A percentile compares a stretch with the other conserved stretches of the same genome.
Conservation (phyloP, 495 filamentous ascomycete species). For the Rhypophila decipiens region DNA sequence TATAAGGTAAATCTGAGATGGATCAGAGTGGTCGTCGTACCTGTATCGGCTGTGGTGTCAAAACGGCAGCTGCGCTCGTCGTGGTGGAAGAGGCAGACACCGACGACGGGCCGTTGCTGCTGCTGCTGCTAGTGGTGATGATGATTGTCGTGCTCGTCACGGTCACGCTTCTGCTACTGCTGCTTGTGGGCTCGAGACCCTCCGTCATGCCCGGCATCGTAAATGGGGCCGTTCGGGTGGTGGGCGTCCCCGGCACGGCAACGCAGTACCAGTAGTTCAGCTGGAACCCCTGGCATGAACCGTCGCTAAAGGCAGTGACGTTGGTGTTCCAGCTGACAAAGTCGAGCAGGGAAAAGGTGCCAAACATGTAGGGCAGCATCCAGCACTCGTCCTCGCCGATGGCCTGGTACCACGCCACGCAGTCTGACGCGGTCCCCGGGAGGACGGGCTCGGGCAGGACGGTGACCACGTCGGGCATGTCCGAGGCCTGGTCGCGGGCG, state of each 20-base stretch:
- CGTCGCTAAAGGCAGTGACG: conserved; percentile 8
- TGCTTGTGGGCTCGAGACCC: too few relatives aligned
- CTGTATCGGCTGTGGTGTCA: too few relatives aligned
- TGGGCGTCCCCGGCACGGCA: conserved; percentile 13
- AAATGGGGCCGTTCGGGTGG: conserved; percentile 4
- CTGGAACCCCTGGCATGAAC: conserved; percentile 7
- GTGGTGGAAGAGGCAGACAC: not conserved
- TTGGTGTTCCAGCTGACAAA: conserved; percentile 20
- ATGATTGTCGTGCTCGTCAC: too few relatives aligned
- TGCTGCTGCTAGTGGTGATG: too few relatives aligned
- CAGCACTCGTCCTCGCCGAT: conserved; percentile 17
- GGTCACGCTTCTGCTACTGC: too few relatives aligned
- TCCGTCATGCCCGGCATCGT: not conserved
- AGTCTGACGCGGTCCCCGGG: conserved; percentile 1
- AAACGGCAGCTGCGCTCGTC: too few relatives aligned
- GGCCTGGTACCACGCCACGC: conserved; percentile 7
- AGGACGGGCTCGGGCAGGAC: conserved; percentile 1
- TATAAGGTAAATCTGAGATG: too few relatives aligned
- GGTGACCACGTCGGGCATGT: conserved; percentile 6
- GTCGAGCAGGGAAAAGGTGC: conserved; percentile 12
- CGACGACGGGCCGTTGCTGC: too few relatives aligned
- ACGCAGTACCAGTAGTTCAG: conserved; percentile 22
- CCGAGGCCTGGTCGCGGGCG: not conserved
- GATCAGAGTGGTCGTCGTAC: too few relatives aligned
- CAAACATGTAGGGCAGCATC: conserved; percentile 13